Evolutionary conservation across 352 stramenopile genomes (phyloP).

Genomic region (Pythium utonaiense): DNA sequence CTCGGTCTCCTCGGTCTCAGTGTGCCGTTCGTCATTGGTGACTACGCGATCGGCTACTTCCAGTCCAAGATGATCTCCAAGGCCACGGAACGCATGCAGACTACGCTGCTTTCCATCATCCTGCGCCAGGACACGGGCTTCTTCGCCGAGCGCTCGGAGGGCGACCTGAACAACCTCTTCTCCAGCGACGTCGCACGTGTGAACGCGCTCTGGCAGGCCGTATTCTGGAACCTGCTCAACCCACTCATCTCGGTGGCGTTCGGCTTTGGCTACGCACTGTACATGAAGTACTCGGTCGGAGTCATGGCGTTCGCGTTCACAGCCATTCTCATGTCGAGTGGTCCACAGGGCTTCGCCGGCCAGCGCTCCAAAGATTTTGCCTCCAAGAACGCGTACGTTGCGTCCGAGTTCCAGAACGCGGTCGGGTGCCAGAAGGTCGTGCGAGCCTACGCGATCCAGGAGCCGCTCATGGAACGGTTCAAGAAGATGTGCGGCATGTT

Average conservation of each 20-base stretch:
- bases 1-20: conserved; percentile 70
- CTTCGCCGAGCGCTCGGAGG: conserved; percentile 81
- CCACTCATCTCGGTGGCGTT: conserved; percentile 75
- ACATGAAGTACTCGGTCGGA: conserved; percentile 78
- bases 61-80: conserved; percentile 91
- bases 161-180: conserved; percentile 88
- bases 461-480: conserved; percentile 71
- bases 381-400: conserved; percentile 85
- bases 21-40: conserved; percentile 81
- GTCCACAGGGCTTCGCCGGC: conserved; percentile 76
- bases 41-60: conserved; percentile 86
- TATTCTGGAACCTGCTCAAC: conserved; percentile 89
- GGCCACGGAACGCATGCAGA: conserved; percentile 76
- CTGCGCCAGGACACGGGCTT: conserved; percentile 76
- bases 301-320: conserved; percentile 85
- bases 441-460: conserved; percentile 80
- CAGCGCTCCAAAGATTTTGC: conserved; percentile 85
- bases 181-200: conserved; percentile 84
- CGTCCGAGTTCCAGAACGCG: conserved; percentile 85
- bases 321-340: conserved; percentile 73
- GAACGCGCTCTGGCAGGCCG: conserved; percentile 81
- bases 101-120: conserved; percentile 72
- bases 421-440: conserved; percentile 86
- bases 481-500: conserved; percentile 55
- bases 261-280: conserved; percentile 80